A percentile compares a stretch with the other conserved stretches of the same genome.
Evolutionary conservation across 306 rosid genomes (phyloP).

Genomic region (Corylus avellana): DNA sequence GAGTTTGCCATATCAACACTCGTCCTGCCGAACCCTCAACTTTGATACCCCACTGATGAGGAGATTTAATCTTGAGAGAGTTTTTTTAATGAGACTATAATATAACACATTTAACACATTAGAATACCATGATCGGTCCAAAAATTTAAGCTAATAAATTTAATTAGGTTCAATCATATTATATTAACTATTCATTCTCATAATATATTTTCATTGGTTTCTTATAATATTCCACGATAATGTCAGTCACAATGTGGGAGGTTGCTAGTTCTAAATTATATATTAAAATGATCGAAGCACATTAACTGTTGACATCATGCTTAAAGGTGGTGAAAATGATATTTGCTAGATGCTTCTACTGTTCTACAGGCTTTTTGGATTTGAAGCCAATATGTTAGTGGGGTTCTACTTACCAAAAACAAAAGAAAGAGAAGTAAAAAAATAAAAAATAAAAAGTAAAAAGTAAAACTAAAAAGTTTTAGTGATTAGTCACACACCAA

Average conservation of each 20-base stretch:
- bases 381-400: neutral
- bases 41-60: no score
- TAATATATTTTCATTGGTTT: no score
- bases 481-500: neutral
- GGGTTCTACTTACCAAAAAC: neutral
- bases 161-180: no score
- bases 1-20: no score
- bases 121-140: no score
- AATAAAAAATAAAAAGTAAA: neutral
- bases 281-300: slow-evolving; percentile 15
- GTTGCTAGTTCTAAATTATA: neutral
- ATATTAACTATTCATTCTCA: no score
- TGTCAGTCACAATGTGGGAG: neutral
- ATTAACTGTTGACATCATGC: neutral
- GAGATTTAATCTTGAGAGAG: no score
- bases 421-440: neutral
- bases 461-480: no score
- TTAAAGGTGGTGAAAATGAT: slow-evolving; percentile 27
- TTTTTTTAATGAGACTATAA: no score
- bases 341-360: slow-evolving; percentile 15
- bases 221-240: neutral
- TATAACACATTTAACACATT: no score
- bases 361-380: slow-evolving; percentile 7
- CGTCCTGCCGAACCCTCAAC: no score
- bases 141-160: no score